A percentile compares a stretch with the other conserved stretches of the same genome.
Evolutionary conservation across 352 stramenopile species (phyloP).

Genomic region (Blastocystis sp.): DNA sequence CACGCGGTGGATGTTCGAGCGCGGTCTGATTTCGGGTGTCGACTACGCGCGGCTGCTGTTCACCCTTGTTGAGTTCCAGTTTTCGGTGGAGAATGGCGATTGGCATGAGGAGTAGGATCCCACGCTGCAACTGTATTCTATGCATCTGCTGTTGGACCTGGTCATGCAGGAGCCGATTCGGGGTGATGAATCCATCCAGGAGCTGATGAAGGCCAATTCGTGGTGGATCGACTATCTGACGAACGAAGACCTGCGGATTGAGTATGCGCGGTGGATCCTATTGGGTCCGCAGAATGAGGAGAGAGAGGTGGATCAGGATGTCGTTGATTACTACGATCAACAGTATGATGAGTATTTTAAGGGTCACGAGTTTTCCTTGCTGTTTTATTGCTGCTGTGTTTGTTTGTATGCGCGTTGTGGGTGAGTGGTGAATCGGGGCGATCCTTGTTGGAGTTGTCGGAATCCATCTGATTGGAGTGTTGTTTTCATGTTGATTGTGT

Average conservation of each 20-base stretch:
- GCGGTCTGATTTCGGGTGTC: neutral
- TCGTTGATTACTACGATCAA: neutral
- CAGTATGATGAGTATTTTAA: neutral
- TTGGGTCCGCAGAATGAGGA: neutral
- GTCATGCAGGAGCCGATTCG: neutral
- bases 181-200: neutral
- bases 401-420: neutral
- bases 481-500: no score
- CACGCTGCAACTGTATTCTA: neutral
- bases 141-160: neutral
- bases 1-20: neutral
- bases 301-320: neutral
- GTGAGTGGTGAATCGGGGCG: no score
- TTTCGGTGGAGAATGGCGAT: neutral
- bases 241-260: neutral
- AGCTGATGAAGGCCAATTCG: neutral
- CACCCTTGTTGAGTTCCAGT: neutral
- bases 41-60: neutral
- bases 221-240: neutral
- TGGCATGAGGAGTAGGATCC: neutral
- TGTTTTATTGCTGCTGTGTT: neutral
- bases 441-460: no score
- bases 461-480: no score
- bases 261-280: neutral
- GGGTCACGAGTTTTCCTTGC: neutral